Evolutionary conservation across 129 eudicot genomes (phyloP), one percentile per base, ranked within the genome.

Genomic region (Deinandra increscens): DNA sequence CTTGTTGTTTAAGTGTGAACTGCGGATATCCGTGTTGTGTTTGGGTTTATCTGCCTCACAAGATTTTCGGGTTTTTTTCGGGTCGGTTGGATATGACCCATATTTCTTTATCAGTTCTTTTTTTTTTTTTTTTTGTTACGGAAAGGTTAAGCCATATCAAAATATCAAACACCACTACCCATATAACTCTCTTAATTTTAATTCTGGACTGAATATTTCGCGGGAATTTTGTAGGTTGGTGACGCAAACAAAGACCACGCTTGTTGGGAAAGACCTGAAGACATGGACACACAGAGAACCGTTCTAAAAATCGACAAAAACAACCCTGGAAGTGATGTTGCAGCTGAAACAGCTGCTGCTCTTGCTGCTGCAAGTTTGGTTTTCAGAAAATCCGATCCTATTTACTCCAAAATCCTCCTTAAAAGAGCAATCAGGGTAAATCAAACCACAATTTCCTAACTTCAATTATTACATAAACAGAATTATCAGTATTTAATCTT

Each of bases 301-400:
- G 76, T 80, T 12, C 70, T 73, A 38, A 76, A 81, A 6, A 82
- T 88, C 11, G 80, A 71, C 70, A 29, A 11, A 14, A 54, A 67
- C 4, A 38, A 75, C 43, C 95, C 95, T 10, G 95, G 90, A 15
- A 84, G 84, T 2, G 95, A 88, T 3, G 95, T 87, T 65, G 81
- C 90, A 38, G 95, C 80, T 26, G 95, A 87, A 60, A 84, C 83
- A 63, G 95, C 95, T n/a, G 95, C 95, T 31, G 95, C 95, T 6
- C 72, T 87, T 31, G 87, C 95, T 29, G 80, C 95, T 56, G 81
- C 95, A 37, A 84, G 90, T 55, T 74, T 87, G 11, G 85, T 77
- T 26, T 82, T 87, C 29, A 70, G 68, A 53, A 53, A 29, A 17
- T 65, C 60, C 41, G 85, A 84, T 56, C 79, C 69, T 14, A 1